Evolutionary conservation across 2,329 filamentous ascomycete genomes (phyloP).

Genomic region (Dactylellina leptospora): DNA sequence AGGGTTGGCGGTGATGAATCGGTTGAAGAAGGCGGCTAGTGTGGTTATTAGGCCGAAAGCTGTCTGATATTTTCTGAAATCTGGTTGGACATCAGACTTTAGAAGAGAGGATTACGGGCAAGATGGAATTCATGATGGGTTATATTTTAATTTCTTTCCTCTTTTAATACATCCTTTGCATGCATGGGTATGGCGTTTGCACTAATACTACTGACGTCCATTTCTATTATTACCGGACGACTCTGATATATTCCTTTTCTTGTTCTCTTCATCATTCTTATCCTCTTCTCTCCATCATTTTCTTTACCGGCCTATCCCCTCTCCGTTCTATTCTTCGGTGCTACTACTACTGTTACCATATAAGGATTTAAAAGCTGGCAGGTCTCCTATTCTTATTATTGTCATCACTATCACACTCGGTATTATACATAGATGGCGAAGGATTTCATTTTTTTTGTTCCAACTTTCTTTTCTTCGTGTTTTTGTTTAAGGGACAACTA

Average conservation of each 20-base stretch:
- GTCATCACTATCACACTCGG: not conserved
- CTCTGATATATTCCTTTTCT: not conserved
- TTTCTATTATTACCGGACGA: too few species aligned
- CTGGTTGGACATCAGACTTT: too few species aligned
- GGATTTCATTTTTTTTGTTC: constrained; percentile 11
- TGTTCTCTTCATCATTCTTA: not conserved
- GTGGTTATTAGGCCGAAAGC: constrained; percentile 58
- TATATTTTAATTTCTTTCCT: too few species aligned
- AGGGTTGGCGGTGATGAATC: constrained; percentile 86
- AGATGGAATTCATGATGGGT: too few species aligned
- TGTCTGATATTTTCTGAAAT: too few species aligned
- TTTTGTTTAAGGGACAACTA: not conserved
- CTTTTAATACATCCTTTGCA: constrained; percentile 16
- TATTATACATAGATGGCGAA: constrained; percentile 39
- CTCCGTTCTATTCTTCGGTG: constrained; percentile 7
- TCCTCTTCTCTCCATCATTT: not conserved
- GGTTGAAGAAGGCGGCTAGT: constrained; percentile 77
- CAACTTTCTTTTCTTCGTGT: not conserved
- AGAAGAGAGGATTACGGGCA: too few species aligned
- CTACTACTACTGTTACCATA: constrained; percentile 9
- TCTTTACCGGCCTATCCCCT: not conserved
- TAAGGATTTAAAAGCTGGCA: constrained; percentile 39
- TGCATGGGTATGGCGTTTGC: constrained; percentile 51
- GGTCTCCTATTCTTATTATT: constrained; percentile 9
- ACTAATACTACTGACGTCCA: constrained; percentile 5